A percentile compares a stretch with the other conserved stretches of the same genome.
Evolutionary conservation across 163 green algal genomes (phyloP).

Genomic region (Chlorella variabilis): DNA sequence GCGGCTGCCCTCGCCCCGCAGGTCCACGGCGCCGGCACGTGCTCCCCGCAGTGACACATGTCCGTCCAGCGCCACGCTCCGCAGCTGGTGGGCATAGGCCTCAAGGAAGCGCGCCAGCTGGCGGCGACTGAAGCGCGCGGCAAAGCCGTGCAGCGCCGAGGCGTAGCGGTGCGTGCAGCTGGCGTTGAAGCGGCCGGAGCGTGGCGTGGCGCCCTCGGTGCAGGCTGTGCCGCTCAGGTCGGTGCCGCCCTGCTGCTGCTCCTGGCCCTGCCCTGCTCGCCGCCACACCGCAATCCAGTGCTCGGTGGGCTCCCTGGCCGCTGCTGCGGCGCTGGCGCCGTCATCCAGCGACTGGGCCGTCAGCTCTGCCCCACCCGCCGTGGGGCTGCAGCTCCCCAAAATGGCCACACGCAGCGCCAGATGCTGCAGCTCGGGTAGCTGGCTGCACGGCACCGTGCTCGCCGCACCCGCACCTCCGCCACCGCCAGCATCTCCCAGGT

Average conservation of each 20-base stretch:
- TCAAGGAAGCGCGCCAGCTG: constrained; percentile 48
- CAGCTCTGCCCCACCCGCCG: neutral
- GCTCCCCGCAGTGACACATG: neutral
- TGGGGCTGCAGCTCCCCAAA: constrained; percentile 7
- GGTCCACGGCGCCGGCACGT: too few relatives aligned
- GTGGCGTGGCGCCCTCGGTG: neutral
- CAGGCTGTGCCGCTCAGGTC: constrained; percentile 13
- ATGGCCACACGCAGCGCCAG: constrained; percentile 7
- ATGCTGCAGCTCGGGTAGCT: constrained; percentile 20
- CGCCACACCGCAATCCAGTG: constrained; percentile 24
- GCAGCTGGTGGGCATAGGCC: constrained; percentile 17
- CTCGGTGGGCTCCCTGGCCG: neutral
- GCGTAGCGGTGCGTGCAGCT: constrained; percentile 33
- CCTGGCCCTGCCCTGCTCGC: neutral
- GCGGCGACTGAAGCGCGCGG: constrained; percentile 7
- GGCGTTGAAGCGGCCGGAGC: constrained; percentile 38
- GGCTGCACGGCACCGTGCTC: constrained; percentile 10
- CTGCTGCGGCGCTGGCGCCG: neutral
- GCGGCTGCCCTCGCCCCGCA: neutral
- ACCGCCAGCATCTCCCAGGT: neutral
- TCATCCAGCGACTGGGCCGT: neutral
- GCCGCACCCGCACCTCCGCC: neutral
- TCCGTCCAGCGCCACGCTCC: neutral
- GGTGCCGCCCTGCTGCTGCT: neutral
- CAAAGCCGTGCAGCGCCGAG: constrained; percentile 32